Evolutionary conservation across 345 rosid species (phyloP), one percentile per base, ranked within the genome.

Genomic region (Sapria himalayana): DNA sequence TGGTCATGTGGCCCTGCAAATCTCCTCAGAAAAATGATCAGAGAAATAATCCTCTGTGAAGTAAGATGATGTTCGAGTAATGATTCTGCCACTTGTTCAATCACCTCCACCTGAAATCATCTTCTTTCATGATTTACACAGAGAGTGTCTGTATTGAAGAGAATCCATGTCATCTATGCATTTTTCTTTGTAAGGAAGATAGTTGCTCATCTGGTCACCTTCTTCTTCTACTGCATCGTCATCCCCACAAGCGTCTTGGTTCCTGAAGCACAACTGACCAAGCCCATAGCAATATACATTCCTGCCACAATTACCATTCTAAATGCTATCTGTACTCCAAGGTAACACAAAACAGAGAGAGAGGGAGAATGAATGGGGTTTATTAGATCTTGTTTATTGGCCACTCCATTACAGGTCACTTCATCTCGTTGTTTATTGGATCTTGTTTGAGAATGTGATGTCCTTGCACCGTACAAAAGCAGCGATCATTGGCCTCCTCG

Each of bases 1-100:
- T 64, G 72, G 77, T 62, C 77, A n/a, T 67, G 77, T 41, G 72
- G 70, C 19, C 81, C 74, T 1, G 67, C 72, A 19, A 70, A 70
- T 58, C 66, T 70, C 33, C 67, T 74, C 62, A 47, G 63, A 41
- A 73, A 70, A 55, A 64, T 67, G 67, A 65, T 65, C 45, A 62
- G 39, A 60, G 57, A 70, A 42, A 70, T 67, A 49, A 24, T 64
- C 29, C 53, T 45, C 29, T 65, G 62, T 43, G 62, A 61, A 49
- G 71, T 41, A 18, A 60, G 44, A 29, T n/a, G n/a, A n/a, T n/a
- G n/a, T n/a, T n/a, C n/a, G 8, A 36, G 33, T 11, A 19, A 11
- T 25, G 39, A 25, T 17, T 41, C 25, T 4, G 2, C 29, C 16
- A 20, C 15, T 11, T 18, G 17, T 17, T 23, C 40, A 12, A 3